These are phyloP conservation scores for Craterostigma plantagineum DNA, from an alignment of 257 asterid species.

Conservation along the genomic window DNA sequence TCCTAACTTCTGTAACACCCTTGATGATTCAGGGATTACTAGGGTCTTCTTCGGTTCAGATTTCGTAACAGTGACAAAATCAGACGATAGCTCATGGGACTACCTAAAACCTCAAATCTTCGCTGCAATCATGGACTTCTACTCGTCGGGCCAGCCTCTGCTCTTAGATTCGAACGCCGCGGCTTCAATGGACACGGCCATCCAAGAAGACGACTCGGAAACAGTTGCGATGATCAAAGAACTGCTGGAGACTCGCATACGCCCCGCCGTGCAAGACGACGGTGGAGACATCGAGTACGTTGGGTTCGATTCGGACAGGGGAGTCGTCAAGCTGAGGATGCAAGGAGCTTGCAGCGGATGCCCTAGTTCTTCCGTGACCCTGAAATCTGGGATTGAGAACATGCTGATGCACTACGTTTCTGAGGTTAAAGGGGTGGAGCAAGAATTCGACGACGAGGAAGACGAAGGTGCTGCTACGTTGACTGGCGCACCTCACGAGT, in stretches of 20 bases:
- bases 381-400: slow-evolving; percentile 92
- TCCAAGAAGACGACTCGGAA: slow-evolving; percentile 78
- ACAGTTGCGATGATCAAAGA: slow-evolving; percentile 99
- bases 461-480: slow-evolving; percentile 28
- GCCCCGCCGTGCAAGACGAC: slow-evolving; percentile 95
- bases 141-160: slow-evolving; percentile 69
- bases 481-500: slow-evolving; percentile 58
- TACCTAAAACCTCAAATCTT: slow-evolving; percentile 74
- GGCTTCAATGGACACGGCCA: slow-evolving; percentile 83
- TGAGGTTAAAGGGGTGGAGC: slow-evolving; percentile 79
- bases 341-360: slow-evolving; percentile 99
- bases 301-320: slow-evolving; percentile 54
- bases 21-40: slow-evolving; percentile 37
- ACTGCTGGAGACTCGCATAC: slow-evolving; percentile 77
- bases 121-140: slow-evolving; percentile 90
- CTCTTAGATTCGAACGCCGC: slow-evolving; percentile 44
- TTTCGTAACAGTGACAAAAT: slow-evolving; percentile 67
- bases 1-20: too few species aligned
- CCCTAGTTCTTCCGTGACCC: slow-evolving; percentile 89
- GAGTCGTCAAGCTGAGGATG: slow-evolving; percentile 78
- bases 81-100: slow-evolving; percentile 79
- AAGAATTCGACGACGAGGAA: slow-evolving; percentile 63
- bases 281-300: slow-evolving; percentile 89
- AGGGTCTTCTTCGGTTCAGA: slow-evolving; percentile 91
- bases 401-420: slow-evolving; percentile 97